Evolutionary conservation across 106 monocot genomes (phyloP), one percentile per base, ranked within the genome.

Genomic region (Dioscorea zingiberensis): DNA sequence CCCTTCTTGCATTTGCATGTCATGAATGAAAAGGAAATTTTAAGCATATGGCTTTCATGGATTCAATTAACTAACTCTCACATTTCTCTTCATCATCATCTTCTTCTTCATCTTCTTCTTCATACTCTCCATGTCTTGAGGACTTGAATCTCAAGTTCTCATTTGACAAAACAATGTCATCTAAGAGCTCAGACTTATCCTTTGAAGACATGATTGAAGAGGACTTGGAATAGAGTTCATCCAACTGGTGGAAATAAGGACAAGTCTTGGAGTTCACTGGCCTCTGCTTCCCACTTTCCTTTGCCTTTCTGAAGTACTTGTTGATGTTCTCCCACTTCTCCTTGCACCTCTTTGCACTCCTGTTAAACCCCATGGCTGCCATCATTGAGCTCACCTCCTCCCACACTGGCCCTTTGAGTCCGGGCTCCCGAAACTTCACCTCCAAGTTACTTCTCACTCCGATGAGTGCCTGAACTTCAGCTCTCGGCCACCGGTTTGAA

Each of bases 311-410:
- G 81, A 97, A 92, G 73, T 97, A 97, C 74, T 97, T 97, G 91
- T 97, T 97, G 60, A 97, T 97, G 69, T 97, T 97, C 84, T 97
- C 95, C 95, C 95, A 97, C 68, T 97, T 97, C 81, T 97, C 95
- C 74, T 97, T 97, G 85, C 95, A 97, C 26, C 95, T 64, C 78
- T 97, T 97, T 5, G 95, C 73, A 57, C 79, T 92, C 62, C 95
- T 59, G 18, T 55, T 55, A 59, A 87, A 97, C 25, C 95, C 91
- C 70, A 86, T 27, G 15, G 76, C 47, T 27, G 67, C 66, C 95
- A 91, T 97, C 44, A 62, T 54, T 22, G 77, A 14, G 78, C 90
- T 90, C 64, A 97, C 90, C 71, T 97, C 95, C 71, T 97, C 95
- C 95, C 95, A 97, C 14, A 97, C 77, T 1, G 87, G 91, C 1